phyloP scores from a whole-genome alignment of 2,329 filamentous ascomycete genomes.

The Ophiostoma sp. region DNA sequence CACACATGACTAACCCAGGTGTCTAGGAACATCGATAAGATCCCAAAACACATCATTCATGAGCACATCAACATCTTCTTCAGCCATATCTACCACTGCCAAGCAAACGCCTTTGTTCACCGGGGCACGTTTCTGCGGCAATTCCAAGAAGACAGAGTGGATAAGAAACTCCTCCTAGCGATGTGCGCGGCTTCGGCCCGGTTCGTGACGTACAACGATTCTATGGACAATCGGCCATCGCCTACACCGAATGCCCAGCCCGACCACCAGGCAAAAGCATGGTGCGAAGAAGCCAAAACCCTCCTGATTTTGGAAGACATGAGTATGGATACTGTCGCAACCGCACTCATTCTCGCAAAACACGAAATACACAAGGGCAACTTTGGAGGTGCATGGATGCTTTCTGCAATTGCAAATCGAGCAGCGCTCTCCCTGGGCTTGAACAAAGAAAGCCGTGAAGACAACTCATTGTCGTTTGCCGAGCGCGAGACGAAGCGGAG shows the following conservation, averaged over 20 bases:
- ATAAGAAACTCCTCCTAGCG: neutral
- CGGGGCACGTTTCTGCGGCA: neutral
- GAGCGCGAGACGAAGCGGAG: constrained; percentile 6
- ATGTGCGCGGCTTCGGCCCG: neutral
- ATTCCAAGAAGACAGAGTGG: neutral
- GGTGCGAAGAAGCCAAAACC: constrained; percentile 15
- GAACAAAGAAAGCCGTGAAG: neutral
- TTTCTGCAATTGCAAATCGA: neutral
- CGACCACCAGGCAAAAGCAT: neutral
- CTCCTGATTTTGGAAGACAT: constrained; percentile 14
- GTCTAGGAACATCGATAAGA: neutral
- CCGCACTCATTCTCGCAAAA: constrained; percentile 7
- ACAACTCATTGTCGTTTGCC: neutral
- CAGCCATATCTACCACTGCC: neutral
- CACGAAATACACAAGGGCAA: constrained; percentile 14
- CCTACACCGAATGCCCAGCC: neutral
- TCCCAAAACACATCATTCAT: neutral
- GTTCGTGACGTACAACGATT: neutral
- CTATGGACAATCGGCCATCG: neutral
- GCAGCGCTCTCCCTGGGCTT: neutral
- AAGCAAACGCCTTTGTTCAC: neutral
- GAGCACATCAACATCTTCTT: neutral
- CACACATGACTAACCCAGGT: neutral
- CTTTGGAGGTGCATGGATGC: constrained; percentile 12
- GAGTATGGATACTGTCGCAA: constrained; percentile 6